These are phyloP conservation scores for Magnolia kwangsiensis DNA, from an alignment of 164 flowering plant species.

Conservation along the genomic window DNA sequence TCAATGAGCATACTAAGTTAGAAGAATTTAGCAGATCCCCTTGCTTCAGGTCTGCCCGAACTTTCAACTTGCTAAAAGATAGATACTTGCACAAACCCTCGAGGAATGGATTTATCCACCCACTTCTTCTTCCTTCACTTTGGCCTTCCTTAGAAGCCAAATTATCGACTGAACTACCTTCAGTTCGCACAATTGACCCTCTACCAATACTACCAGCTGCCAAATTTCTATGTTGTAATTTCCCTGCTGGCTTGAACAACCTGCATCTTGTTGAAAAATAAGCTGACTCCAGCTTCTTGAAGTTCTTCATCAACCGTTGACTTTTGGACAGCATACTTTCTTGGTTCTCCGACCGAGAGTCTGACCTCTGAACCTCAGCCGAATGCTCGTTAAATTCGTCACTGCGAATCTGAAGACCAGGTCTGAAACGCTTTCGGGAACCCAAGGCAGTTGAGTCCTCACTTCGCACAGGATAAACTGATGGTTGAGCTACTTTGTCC, in stretches of 20 bases:
- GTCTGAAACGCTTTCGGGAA: conserved; percentile 59
- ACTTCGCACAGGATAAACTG: conserved; percentile 24
- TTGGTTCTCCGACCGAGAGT: conserved; percentile 25
- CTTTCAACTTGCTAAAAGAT: conserved; percentile 71
- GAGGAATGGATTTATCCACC: conserved; percentile 87
- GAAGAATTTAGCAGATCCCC: conserved; percentile 90
- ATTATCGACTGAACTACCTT: conserved; percentile 76
- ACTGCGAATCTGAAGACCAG: conserved; percentile 23
- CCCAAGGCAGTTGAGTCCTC: conserved; percentile 42
- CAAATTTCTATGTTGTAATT: conserved; percentile 33
- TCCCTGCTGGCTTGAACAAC: conserved; percentile 32
- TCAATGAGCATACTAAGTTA: conserved; percentile 82
- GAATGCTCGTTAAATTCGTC: conserved; percentile 29
- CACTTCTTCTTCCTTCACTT: conserved; percentile 36
- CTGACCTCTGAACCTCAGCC: conserved; percentile 25
- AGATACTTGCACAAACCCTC: conserved; percentile 91
- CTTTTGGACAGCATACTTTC: conserved; percentile 43
- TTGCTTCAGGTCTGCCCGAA: conserved; percentile 89
- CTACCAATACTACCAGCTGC: conserved; percentile 48
- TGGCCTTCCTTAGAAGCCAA: conserved; percentile 38
- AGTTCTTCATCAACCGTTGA: conserved; percentile 80
- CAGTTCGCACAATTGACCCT: conserved; percentile 52
- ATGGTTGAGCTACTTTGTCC: conserved; percentile 15
- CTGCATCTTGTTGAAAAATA: conserved; percentile 71
- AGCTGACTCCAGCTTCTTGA: conserved; percentile 78